These are phyloP conservation scores for Dioszegia hungarica DNA, from an alignment of 768 basidiomycete genomes.

Conservation along the genomic window DNA sequence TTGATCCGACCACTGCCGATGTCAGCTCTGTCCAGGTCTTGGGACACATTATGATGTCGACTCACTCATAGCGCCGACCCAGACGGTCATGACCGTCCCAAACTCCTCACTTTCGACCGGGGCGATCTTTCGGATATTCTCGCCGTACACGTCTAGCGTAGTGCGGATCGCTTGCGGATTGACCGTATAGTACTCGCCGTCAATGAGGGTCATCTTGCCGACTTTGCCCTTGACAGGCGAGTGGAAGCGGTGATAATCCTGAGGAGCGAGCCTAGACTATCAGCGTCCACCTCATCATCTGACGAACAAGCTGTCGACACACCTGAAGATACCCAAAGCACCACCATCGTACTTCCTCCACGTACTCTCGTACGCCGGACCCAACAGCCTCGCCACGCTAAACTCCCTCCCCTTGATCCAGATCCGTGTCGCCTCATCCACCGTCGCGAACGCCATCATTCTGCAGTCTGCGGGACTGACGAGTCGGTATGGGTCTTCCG, in stretches of 20 bases:
- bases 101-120: conserved; percentile 85
- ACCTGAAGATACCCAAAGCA: conserved; percentile 77
- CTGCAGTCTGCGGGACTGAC: conserved; percentile 93
- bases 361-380: conserved; percentile 67
- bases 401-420: conserved; percentile 99
- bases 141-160: conserved; percentile 84
- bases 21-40: neutral
- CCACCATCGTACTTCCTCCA: conserved; percentile 72
- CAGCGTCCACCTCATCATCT: neutral
- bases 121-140: conserved; percentile 87
- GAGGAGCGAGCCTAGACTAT: conserved; percentile 45
- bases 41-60: neutral
- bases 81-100: conserved; percentile 82
- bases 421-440: conserved; percentile 74
- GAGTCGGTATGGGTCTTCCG: conserved; percentile 66
- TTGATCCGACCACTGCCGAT: conserved; percentile 64
- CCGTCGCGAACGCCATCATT: conserved; percentile 87
- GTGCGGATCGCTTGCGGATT: conserved; percentile 95
- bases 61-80: conserved; percentile 50
- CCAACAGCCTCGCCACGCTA: conserved; percentile 70
- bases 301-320: conserved; percentile 8
- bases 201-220: conserved; percentile 73
- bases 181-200: conserved; percentile 94
- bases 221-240: conserved; percentile 53
- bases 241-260: conserved; percentile 90